Percentiles rank a stretch among this genome's conserved stretches.
Conservation (phyloP, 345 rosid genomes). For the Erysimum cheiranthoides region DNA sequence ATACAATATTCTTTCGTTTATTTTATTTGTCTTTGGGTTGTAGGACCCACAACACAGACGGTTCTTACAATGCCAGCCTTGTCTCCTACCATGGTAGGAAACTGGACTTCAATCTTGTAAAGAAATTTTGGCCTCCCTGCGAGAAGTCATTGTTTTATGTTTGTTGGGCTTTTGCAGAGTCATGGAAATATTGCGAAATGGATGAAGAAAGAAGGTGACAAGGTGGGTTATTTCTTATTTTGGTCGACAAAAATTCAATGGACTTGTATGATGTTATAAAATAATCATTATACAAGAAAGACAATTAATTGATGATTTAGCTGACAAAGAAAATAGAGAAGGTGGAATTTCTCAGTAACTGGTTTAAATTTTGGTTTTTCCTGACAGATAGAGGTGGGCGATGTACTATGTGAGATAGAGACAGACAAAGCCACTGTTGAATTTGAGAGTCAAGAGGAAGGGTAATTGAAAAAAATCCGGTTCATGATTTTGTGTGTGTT, state of each 20-base stretch:
- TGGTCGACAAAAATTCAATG: constrained; percentile 22
- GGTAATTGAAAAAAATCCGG: constrained; percentile 53
- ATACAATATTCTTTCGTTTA: constrained; percentile 9
- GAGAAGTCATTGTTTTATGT: constrained; percentile 39
- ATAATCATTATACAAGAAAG: constrained; percentile 33
- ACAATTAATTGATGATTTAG: neutral
- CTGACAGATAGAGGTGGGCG: constrained; percentile 92
- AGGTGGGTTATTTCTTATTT: constrained; percentile 54
- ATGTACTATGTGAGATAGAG: constrained; percentile 91
- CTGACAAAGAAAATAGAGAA: constrained; percentile 27
- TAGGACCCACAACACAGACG: constrained; percentile 69
- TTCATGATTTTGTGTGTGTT: constrained; percentile 35
- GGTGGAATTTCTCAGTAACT: constrained; percentile 29
- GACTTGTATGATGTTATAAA: constrained; percentile 21
- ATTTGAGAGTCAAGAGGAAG: constrained; percentile 95
- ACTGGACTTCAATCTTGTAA: constrained; percentile 19
- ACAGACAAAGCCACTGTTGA: constrained; percentile 97
- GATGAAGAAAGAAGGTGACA: constrained; percentile 97
- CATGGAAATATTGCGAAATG: constrained; percentile 94
- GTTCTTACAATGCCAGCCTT: constrained; percentile 94
- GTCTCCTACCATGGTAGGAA: constrained; percentile 96
- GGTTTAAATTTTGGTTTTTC: constrained; percentile 44
- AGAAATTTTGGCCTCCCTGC: constrained; percentile 28
- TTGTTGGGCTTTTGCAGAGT: constrained; percentile 63
- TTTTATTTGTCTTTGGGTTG: constrained; percentile 53